A percentile compares a stretch with the other conserved stretches of the same genome.
phyloP scores from a whole-genome alignment of 768 basidiomycete genomes.

The Trametes sanguinea region DNA sequence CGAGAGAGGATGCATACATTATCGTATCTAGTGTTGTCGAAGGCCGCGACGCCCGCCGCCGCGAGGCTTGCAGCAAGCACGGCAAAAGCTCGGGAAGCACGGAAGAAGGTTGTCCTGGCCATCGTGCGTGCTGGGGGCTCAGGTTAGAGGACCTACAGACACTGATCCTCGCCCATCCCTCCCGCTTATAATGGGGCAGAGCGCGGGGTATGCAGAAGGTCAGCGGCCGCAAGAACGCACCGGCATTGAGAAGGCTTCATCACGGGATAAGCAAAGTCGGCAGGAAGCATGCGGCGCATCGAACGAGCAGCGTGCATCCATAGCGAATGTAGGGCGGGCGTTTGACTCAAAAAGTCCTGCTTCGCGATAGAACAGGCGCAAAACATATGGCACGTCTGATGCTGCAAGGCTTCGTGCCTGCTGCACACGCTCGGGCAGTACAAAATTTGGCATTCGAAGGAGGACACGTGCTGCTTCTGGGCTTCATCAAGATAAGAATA shows the following conservation, averaged over 20 bases:
- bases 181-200: constrained; percentile 12
- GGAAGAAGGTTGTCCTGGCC: constrained; percentile 8
- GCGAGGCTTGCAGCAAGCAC: constrained; percentile 19
- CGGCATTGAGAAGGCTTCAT: constrained; percentile 12
- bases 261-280: constrained; percentile 14
- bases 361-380: constrained; percentile 18
- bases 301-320: constrained; percentile 10
- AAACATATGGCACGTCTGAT: constrained; percentile 23
- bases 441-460: constrained; percentile 8
- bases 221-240: constrained; percentile 4
- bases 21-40: constrained; percentile 60
- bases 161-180: not conserved
- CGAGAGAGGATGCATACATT: constrained; percentile 47
- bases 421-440: constrained; percentile 11
- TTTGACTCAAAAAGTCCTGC: not conserved
- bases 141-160: constrained; percentile 11
- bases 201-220: constrained; percentile 7
- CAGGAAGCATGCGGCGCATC: constrained; percentile 14
- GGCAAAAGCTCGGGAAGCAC: constrained; percentile 20
- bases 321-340: constrained; percentile 4
- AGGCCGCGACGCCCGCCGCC: constrained; percentile 38
- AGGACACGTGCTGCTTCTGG: constrained; percentile 6
- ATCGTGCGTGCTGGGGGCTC: constrained; percentile 17
- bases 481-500: constrained; percentile 22
- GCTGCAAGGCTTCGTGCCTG: constrained; percentile 15